phyloP scores from a whole-genome alignment of 2,329 filamentous ascomycete species.

The Venturiaceae sp. region DNA sequence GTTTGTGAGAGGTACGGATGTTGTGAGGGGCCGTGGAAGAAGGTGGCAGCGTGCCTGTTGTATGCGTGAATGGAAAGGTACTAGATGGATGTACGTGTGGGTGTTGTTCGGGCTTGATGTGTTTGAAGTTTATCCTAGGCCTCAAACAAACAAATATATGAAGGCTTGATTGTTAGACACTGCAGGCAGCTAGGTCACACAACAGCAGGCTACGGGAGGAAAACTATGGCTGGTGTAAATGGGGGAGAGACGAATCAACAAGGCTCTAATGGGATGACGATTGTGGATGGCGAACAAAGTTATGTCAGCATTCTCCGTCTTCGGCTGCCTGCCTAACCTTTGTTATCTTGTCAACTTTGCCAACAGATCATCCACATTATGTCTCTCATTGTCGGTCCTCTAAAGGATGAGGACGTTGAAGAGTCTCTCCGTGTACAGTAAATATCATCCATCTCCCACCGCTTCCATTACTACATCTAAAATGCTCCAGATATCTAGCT shows the following conservation, averaged over 20 bases:
- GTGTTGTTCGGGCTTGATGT: neutral
- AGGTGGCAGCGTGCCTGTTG: neutral
- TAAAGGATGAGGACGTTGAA: slow-evolving; percentile 4
- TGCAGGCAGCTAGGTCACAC: neutral
- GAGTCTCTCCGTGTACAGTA: neutral
- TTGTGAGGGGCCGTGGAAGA: neutral
- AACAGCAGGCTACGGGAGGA: neutral
- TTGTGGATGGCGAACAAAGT: too few species aligned
- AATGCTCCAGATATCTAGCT: neutral
- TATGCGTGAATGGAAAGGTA: neutral
- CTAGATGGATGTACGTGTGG: neutral
- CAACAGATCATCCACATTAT: neutral
- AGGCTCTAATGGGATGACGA: too few species aligned
- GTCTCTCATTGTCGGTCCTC: neutral
- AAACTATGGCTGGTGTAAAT: neutral
- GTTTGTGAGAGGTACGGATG: neutral
- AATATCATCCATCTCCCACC: neutral
- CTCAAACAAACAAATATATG: neutral
- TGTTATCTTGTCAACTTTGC: too few species aligned
- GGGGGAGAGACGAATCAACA: too few species aligned
- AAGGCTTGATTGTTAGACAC: neutral
- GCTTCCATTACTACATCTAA: neutral
- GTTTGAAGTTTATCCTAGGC: neutral
- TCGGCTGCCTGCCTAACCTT: too few species aligned
- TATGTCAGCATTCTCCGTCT: too few species aligned